A percentile compares a stretch with the other conserved stretches of the same genome.
phyloP scores from a whole-genome alignment of 2,329 filamentous ascomycete species.

The Botryotinia convoluta region DNA sequence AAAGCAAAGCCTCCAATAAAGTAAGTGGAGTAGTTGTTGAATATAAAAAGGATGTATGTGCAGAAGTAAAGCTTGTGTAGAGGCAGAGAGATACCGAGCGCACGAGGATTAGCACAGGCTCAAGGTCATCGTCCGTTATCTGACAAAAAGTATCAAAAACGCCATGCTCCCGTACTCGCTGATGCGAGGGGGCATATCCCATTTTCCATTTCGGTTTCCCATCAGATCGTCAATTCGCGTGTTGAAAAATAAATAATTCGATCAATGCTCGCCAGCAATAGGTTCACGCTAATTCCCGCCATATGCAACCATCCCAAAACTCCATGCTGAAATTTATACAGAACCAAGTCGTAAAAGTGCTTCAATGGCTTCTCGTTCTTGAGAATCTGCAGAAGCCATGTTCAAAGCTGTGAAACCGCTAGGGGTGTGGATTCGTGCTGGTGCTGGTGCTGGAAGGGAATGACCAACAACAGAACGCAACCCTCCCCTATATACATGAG shows the following conservation, averaged over 20 bases:
- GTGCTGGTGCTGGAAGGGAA: constrained; percentile 36
- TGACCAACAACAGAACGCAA: constrained; percentile 28
- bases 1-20: not conserved
- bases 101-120: constrained; percentile 38
- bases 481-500: constrained; percentile 48
- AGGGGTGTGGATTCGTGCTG: constrained; percentile 45
- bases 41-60: constrained; percentile 27
- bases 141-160: constrained; percentile 29
- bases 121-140: constrained; percentile 28
- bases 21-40: constrained; percentile 24
- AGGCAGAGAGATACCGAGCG: constrained; percentile 33
- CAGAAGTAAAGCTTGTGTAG: constrained; percentile 23
- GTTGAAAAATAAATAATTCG: constrained; percentile 31
- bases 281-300: constrained; percentile 31
- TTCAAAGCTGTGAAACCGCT: constrained; percentile 47
- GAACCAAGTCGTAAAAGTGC: constrained; percentile 79
- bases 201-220: constrained; percentile 23
- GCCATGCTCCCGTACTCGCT: constrained; percentile 31
- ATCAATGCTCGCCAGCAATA: constrained; percentile 40
- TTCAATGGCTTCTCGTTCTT: constrained; percentile 79
- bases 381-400: constrained; percentile 53
- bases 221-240: constrained; percentile 33
- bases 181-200: constrained; percentile 24
- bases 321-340: constrained; percentile 51
- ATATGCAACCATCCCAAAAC: constrained; percentile 34